Evolutionary conservation across 129 eudicot genomes (phyloP).

Genomic region (Pittosporum tobira): DNA sequence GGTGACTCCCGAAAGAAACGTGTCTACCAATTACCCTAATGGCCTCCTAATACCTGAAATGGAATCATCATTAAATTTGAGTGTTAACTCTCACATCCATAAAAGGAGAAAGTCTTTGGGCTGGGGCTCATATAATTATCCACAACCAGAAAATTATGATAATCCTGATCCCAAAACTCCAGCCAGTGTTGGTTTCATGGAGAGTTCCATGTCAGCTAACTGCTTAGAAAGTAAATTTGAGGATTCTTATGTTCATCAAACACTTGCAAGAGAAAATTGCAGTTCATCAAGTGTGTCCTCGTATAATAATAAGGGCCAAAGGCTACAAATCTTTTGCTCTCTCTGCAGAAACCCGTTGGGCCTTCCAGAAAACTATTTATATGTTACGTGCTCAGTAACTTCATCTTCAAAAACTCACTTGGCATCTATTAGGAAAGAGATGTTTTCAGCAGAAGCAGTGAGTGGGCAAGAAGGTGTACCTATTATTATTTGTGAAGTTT

Average conservation of each 20-base stretch:
- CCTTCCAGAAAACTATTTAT: conserved; percentile 43
- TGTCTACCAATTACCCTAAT: conserved; percentile 9
- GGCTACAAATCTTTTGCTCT: conserved; percentile 48
- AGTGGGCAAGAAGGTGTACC: conserved; percentile 24
- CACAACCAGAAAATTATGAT: conserved; percentile 20
- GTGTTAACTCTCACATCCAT: conserved; percentile 49
- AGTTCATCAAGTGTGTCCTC: conserved; percentile 24
- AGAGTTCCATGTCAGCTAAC: conserved; percentile 17
- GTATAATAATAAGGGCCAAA: conserved; percentile 31
- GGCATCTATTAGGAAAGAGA: conserved; percentile 38
- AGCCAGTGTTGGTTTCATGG: conserved; percentile 10
- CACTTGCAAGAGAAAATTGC: conserved; percentile 12
- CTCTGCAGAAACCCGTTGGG: conserved; percentile 64
- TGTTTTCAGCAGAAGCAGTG: conserved; percentile 18
- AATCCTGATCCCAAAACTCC: conserved; percentile 27
- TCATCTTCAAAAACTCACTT: conserved; percentile 51
- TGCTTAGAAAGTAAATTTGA: conserved; percentile 20
- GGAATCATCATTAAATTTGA: conserved; percentile 35
- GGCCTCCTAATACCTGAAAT: conserved; percentile 17
- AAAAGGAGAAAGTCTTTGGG: conserved; percentile 50
- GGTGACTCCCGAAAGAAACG: conserved; percentile 43
- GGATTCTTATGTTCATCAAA: conserved; percentile 14
- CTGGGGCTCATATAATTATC: conserved; percentile 19
- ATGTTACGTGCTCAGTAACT: conserved; percentile 35
- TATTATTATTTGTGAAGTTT: conserved; percentile 39